phyloP scores from a whole-genome alignment of 2,329 filamentous ascomycete genomes.

The Scedosporium minutisporum region DNA sequence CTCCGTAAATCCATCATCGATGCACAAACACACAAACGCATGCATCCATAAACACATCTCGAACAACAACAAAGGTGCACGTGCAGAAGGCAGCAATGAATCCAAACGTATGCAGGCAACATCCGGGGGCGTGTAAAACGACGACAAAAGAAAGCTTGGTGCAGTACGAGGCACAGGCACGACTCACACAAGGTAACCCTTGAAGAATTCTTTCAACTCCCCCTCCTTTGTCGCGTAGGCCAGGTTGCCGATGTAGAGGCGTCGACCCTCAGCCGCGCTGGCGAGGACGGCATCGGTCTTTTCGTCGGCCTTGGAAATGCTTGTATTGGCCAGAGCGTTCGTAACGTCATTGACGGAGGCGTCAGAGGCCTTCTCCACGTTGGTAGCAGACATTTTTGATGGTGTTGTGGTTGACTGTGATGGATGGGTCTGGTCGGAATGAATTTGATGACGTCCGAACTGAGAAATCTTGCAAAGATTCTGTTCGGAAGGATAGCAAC shows the following conservation, averaged over 20 bases:
- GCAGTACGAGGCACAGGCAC: neutral
- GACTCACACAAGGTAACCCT: conserved; percentile 97
- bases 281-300: conserved; percentile 80
- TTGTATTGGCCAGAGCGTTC: conserved; percentile 62
- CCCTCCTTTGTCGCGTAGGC: conserved; percentile 99
- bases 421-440: conserved; percentile 19
- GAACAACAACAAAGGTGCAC: too few species aligned
- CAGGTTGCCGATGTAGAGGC: conserved; percentile 99
- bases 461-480: conserved; percentile 13
- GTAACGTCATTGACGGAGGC: conserved; percentile 69
- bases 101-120: neutral
- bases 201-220: conserved; percentile 99
- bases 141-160: neutral
- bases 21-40: neutral
- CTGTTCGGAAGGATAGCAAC: conserved; percentile 25
- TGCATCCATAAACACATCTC: too few species aligned
- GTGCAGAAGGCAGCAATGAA: too few species aligned
- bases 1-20: neutral
- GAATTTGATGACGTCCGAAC: conserved; percentile 30
- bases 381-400: conserved; percentile 71
- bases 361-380: conserved; percentile 54
- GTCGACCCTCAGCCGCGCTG: conserved; percentile 96
- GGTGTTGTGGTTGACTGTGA: conserved; percentile 25
- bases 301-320: conserved; percentile 45
- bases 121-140: neutral